Conservation (phyloP, 1,139 yeast genomes). For the Taphrina flavorubra region DNA sequence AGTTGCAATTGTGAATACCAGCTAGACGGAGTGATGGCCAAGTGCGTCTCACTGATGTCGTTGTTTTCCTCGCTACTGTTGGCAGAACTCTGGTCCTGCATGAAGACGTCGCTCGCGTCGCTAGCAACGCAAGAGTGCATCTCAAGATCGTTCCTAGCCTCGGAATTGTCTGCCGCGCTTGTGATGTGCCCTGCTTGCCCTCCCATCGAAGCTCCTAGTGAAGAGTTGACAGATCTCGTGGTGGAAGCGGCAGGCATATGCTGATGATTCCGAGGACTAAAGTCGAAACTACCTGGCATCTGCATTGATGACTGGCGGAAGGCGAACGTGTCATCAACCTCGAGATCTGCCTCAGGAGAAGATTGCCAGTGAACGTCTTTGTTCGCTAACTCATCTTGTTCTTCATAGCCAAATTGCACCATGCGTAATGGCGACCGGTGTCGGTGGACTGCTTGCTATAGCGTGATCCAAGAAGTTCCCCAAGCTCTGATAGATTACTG, state of each 20-base stretch:
- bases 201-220: neutral
- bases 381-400: neutral
- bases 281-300: conserved; percentile 16
- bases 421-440: neutral
- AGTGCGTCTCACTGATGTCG: neutral
- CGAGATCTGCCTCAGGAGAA: neutral
- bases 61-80: neutral
- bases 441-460: neutral
- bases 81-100: neutral
- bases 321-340: conserved; percentile 7
- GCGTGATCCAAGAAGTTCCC: no score
- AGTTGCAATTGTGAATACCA: conserved; percentile 6
- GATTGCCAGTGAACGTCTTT: neutral
- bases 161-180: neutral
- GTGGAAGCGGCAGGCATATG: neutral
- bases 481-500: neutral
- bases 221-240: neutral
- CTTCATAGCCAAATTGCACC: conserved; percentile 25
- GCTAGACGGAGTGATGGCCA: neutral
- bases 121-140: neutral
- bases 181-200: neutral
- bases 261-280: conserved; percentile 3
- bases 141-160: neutral
- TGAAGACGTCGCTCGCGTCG: neutral
- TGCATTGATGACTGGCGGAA: neutral